Evolutionary conservation across 768 basidiomycete genomes (phyloP), one percentile per base, ranked within the genome.

Genomic region (Hysterangium stoloniferum): DNA sequence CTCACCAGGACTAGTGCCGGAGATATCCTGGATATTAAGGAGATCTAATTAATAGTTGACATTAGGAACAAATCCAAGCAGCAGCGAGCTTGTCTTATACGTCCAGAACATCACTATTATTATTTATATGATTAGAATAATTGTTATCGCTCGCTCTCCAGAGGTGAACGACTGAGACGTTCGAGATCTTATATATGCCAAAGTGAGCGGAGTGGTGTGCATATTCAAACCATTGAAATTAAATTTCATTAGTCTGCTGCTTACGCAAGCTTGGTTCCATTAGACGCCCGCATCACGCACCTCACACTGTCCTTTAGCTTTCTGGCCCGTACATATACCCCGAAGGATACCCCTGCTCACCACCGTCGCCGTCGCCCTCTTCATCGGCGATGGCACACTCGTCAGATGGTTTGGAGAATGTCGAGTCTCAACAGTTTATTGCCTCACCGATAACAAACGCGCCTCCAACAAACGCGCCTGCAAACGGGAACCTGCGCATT

Each of bases 401-500:
- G n/a, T 48, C 46, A 50, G 52, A 48, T 25, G 46, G 37, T 22
- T 12, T 28, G 17, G 29, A 37, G 22, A 45, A 31, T 20, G 12
- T 34, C 34, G 19, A 46, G 20, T 22, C 32, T 11, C 25, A 11
- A 25, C 19, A 52, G 25, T 12, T 5, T 17, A 35, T 45, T 19
- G 52, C 34, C 9, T 25, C 34, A n/a, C 19, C 24, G 6, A 35
- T 6, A 20, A 17, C 19, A 3, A n/a, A 7, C 27, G 27, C 45
- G 25, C 22, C 44, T n/a, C 13, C 46, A 17, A 15, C 28, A 7
- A 52, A 28, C 36, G 45, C 44, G 17, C 45, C 52, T 35, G 41
- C 51, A 20, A 27, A 33, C 15, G 54, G 44, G 38, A 33, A 52
- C 47, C 52, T 71, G 62, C 68, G 68, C 34, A 53, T 61, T 20